A percentile compares a stretch with the other conserved stretches of the same genome.
Evolutionary conservation across 805 yeast genomes (phyloP).

Genomic region (Pichia thaimueangensis): DNA sequence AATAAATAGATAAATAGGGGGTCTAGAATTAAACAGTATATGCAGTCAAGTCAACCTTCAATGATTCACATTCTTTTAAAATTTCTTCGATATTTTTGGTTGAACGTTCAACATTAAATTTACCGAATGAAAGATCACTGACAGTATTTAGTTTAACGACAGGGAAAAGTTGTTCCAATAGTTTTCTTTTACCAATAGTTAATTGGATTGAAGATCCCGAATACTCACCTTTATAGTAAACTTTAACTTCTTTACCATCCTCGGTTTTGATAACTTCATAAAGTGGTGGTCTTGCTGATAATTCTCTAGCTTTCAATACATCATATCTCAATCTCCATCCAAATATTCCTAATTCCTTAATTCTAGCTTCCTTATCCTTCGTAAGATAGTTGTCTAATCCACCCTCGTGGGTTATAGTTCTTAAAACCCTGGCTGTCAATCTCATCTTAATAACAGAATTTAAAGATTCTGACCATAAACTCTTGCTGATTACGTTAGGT

Average conservation of each 20-base stretch:
- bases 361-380: conserved; percentile 83
- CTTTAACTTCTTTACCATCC: conserved; percentile 30
- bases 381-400: conserved; percentile 85
- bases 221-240: conserved; percentile 43
- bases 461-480: conserved; percentile 80
- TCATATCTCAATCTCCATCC: conserved; percentile 89
- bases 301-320: conserved; percentile 44
- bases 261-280: conserved; percentile 26
- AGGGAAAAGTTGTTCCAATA: conserved; percentile 50
- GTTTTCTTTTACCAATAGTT: conserved; percentile 57
- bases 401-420: conserved; percentile 88
- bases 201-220: conserved; percentile 42
- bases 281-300: conserved; percentile 35
- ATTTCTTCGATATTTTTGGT: conserved; percentile 42
- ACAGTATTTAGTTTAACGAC: conserved; percentile 38
- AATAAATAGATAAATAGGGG: too few species aligned
- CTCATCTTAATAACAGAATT: conserved; percentile 48
- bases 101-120: conserved; percentile 41
- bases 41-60: conserved; percentile 33
- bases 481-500: conserved; percentile 74
- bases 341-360: conserved; percentile 84
- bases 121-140: conserved; percentile 38
- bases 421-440: conserved; percentile 74
- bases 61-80: conserved; percentile 41
- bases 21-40: conserved; percentile 10